phyloP scores from a whole-genome alignment of 2,329 filamentous ascomycete species.

The Penicillium sp. region DNA sequence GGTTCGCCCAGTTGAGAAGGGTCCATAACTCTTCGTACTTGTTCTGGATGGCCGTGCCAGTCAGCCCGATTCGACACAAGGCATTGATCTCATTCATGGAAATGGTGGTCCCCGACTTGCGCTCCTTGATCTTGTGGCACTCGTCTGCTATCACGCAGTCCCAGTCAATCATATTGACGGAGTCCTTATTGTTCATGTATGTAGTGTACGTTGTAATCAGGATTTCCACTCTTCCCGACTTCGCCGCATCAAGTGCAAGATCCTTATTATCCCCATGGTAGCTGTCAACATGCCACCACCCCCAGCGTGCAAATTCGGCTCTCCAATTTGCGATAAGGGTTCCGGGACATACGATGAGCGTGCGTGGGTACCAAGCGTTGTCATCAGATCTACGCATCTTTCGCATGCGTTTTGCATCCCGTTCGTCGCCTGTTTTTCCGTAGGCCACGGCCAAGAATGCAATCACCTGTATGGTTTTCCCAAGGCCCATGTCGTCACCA shows the following conservation, averaged over 20 bases:
- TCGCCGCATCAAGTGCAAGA: constrained; percentile 68
- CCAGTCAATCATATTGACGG: constrained; percentile 84
- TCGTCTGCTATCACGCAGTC: constrained; percentile 94
- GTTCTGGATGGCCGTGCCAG: constrained; percentile 95
- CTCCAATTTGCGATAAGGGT: constrained; percentile 89
- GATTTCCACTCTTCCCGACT: constrained; percentile 76
- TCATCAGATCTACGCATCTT: constrained; percentile 66
- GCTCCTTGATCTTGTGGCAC: constrained; percentile 85
- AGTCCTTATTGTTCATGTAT: constrained; percentile 72
- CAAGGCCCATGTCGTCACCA: constrained; percentile 95
- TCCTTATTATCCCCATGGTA: constrained; percentile 76
- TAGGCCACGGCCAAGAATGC: constrained; percentile 89
- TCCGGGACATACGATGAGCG: constrained; percentile 84
- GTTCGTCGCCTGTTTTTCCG: constrained; percentile 86
- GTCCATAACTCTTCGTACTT: constrained; percentile 98
- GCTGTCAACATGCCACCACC: constrained; percentile 86
- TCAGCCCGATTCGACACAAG: constrained; percentile 87
- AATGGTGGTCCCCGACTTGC: constrained; percentile 71
- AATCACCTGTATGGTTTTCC: constrained; percentile 95
- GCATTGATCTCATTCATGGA: constrained; percentile 90
- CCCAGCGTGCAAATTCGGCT: constrained; percentile 82
- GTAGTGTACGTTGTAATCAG: constrained; percentile 94
- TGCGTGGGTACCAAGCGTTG: constrained; percentile 74
- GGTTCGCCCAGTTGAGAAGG: constrained; percentile 92
- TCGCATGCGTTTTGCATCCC: constrained; percentile 82